These are phyloP conservation scores for Phlebiopsis flavidoalba DNA, from an alignment of 768 basidiomycete genomes.

Conservation along the genomic window DNA sequence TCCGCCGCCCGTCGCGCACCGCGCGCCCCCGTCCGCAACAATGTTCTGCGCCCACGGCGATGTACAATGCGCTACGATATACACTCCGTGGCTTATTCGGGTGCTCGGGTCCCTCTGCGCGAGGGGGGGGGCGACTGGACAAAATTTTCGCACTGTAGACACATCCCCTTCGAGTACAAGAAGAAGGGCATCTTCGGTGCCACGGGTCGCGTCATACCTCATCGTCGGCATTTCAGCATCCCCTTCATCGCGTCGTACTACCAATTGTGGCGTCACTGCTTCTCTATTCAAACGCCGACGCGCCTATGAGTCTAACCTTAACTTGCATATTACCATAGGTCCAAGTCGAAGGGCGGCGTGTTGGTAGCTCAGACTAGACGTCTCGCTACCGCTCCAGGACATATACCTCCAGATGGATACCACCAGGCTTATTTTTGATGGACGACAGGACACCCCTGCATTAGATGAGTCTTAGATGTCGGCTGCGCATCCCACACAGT, in stretches of 20 bases:
- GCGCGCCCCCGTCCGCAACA: constrained; percentile 16
- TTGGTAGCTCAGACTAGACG: background rate
- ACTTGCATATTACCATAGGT: background rate
- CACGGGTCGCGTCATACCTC: constrained; percentile 46
- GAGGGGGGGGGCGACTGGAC: no score
- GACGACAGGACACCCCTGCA: background rate
- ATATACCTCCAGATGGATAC: background rate
- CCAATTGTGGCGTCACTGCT: constrained; percentile 53
- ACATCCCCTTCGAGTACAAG: constrained; percentile 30
- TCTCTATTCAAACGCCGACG: background rate
- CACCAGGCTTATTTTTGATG: background rate
- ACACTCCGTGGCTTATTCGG: background rate
- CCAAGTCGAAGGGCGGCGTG: background rate
- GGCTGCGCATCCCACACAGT: background rate
- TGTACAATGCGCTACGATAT: background rate
- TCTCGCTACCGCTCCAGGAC: background rate
- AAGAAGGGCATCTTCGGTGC: constrained; percentile 28
- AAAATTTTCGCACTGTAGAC: constrained; percentile 13
- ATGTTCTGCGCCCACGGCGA: constrained; percentile 8
- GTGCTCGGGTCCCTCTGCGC: no score
- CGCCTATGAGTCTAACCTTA: background rate
- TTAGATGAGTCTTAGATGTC: background rate
- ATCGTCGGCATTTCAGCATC: constrained; percentile 54
- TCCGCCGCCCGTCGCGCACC: constrained; percentile 20
- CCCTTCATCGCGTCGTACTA: constrained; percentile 58